These are phyloP conservation scores for Cladosporium sp. DNA, from an alignment of 2,329 filamentous ascomycete genomes.

Conservation along the genomic window DNA sequence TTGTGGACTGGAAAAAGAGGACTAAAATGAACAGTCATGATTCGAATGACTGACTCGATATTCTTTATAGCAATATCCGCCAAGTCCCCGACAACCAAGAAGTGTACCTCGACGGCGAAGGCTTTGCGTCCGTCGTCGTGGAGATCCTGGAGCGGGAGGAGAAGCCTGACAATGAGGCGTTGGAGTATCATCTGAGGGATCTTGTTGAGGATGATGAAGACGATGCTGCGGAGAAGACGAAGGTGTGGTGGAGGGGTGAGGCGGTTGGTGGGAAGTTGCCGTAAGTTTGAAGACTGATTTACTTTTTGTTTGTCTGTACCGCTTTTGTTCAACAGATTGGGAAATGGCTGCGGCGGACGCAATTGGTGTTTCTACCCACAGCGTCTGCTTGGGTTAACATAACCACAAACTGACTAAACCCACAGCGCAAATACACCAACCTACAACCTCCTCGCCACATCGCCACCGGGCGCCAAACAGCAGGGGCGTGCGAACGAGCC, in stretches of 20 bases:
- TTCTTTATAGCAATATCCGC: conserved; percentile 58
- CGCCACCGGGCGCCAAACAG: conserved; percentile 41
- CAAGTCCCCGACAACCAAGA: conserved; percentile 87
- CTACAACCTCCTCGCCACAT: conserved; percentile 70
- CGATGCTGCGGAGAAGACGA: conserved; percentile 39
- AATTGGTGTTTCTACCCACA: not conserved
- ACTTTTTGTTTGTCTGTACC: not conserved
- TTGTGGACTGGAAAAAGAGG: too few relatives aligned
- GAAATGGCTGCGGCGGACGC: not conserved
- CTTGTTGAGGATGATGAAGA: conserved; percentile 42
- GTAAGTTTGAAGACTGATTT: conserved; percentile 34
- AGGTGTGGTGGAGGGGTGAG: conserved; percentile 36
- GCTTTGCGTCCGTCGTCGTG: conserved; percentile 84
- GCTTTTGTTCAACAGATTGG: not conserved
- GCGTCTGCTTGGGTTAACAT: not conserved
- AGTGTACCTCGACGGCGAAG: conserved; percentile 81
- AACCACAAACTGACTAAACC: not conserved
- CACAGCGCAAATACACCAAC: conserved; percentile 57
- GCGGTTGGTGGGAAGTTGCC: conserved; percentile 39
- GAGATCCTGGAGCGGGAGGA: conserved; percentile 85
- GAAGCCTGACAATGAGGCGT: conserved; percentile 68
- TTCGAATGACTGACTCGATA: too few relatives aligned
- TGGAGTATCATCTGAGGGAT: conserved; percentile 54
- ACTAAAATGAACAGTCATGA: too few relatives aligned
- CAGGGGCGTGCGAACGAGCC: conserved; percentile 50